Evolutionary conservation across 331 rosid genomes (phyloP), one percentile per base, ranked within the genome.

Genomic region (Phaseolus coccineus): DNA sequence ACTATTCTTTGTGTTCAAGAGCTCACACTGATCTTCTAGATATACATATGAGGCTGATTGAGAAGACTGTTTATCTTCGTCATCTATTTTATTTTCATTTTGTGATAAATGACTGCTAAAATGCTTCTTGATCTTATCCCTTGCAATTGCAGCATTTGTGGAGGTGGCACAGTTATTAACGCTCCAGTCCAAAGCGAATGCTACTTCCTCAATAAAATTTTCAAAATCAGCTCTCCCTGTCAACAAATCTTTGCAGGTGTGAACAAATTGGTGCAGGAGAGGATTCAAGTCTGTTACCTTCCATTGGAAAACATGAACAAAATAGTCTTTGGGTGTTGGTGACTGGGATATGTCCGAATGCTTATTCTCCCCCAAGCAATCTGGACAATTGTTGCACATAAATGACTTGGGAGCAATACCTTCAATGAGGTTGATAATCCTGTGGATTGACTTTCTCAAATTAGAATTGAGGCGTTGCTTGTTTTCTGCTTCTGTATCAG

Each of bases 221-320:
- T 79, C 89, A 76, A 89, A 69, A 78, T 83, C 82, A 61, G 90
- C 85, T 82, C 80, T 88, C 15, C 98, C 94, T 58, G 85, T 85
- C 84, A 91, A 66, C 39, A 92, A 74, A 73, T 87, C 88, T 80
- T 87, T 82, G 78, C 98, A 94, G 63, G 85, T 84, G 56, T 86
- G 95, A 77, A 92, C 82, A 83, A 88, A 85, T 81, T 80, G 84
- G 66, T 91, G 94, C 74, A 92, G 81, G 84, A 87, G 89, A 77
- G 86, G 84, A 74, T 81, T 65, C 33, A 94, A 85, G 80, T 94
- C 97, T 73, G 92, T 88, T 58, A 77, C 64, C 84, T 91, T 91
- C 97, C 98, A 94, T 56, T 92, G 95, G 80, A 94, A 89, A 84
- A 89, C 90, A 83, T 91, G 98, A 74, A 86, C 88, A 77, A 87